Evolutionary conservation across 768 basidiomycete genomes (phyloP), one percentile per base, ranked within the genome.

Genomic region (Tricholoma sp.): DNA sequence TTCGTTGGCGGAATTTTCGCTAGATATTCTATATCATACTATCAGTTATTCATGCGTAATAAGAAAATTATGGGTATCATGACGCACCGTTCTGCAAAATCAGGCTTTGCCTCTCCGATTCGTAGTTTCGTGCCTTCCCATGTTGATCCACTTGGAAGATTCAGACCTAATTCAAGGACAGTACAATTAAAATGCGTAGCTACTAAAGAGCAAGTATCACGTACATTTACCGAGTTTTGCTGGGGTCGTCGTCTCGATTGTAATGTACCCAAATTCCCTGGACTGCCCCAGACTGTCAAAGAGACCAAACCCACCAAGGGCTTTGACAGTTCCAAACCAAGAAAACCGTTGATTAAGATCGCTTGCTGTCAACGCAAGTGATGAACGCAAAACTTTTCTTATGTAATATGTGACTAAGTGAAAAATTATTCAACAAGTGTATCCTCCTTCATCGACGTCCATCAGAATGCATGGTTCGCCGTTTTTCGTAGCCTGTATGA

Each of bases 81-180:
- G 21, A 62, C 76, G 37, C 52, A 88, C 91, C 83, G 78, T 65
- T 86, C 83, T 2, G 69, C 69, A 64, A 78, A 92, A 67, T 91
- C 85, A 1, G 85, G 86, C 59, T 83, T 88, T n/a, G 91, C 91
- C 62, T 92, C 89, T 7, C 89, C 89, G 34, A 94, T 81, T 14
- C 90, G 80, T 31, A 94, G 72, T 62, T 88, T 92, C 19, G 89
- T 74, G n/a, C 92, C 91, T 72, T 91, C 93, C 89, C 90, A 94
- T 0, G 83, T 89, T 5, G 88, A 83, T 34, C 92, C n/a, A n/a
- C n/a, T n/a, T n/a, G n/a, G n/a, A n/a, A n/a, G n/a, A n/a, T n/a
- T n/a, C n/a, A n/a, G n/a, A 69, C 89, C 89, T 91, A 45, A 5
- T 29, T 52, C 29, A 18, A 39, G 37, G 27, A 29, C 12, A 52